Base-by-base conservation (phyloP, 805 yeast species). In the Lachancea cidri region DNA sequence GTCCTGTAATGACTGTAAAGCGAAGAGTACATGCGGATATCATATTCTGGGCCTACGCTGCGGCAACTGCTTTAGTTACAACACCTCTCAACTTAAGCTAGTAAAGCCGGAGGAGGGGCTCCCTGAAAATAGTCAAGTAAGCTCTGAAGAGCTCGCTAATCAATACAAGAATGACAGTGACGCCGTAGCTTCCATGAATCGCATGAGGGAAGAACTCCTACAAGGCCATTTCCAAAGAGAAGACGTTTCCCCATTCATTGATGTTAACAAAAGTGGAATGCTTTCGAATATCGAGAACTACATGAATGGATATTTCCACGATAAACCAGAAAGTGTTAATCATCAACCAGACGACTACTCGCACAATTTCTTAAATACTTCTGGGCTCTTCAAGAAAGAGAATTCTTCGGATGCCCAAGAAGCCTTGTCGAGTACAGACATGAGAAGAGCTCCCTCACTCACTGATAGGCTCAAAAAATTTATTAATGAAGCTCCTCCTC, bases 11-110 rank as follows among this genome's bases (percentile, higher is more conserved):
- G 98, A 89, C 63, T 89, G 98, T 63, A 80, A 80, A 40, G 91
- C 93, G 15, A 83, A 83, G 62, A 78, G 88, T 17, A 75, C 79
- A 45, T 81, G 82, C 15, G 66, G 74, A 9, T 89, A 83, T 62
- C 96, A 89, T 62, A 80, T 88, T 38, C 64, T 89, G 52, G 98
- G 98, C 1, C 70, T 87, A 47, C 84, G 83, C 58, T 89, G 98
- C 62, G 83, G 81, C 49, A 87, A 82, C 58, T 89, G 97, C 64
- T 73, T 76, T 43, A 83, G 95, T 57, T 89, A 88, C 62, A 89
- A 89, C 61, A 89, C 97, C 2, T 78, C 77, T 44, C 91, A 86
- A 57, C 49, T 79, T 42, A 76, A 76, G 54, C 59, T 86, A 41
- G 68, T 84, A 42, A 86, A 86, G 62, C 86, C 83, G 0, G 85